phyloP scores from a whole-genome alignment of 2,329 filamentous ascomycete species.

The Neonectria coccinea region DNA sequence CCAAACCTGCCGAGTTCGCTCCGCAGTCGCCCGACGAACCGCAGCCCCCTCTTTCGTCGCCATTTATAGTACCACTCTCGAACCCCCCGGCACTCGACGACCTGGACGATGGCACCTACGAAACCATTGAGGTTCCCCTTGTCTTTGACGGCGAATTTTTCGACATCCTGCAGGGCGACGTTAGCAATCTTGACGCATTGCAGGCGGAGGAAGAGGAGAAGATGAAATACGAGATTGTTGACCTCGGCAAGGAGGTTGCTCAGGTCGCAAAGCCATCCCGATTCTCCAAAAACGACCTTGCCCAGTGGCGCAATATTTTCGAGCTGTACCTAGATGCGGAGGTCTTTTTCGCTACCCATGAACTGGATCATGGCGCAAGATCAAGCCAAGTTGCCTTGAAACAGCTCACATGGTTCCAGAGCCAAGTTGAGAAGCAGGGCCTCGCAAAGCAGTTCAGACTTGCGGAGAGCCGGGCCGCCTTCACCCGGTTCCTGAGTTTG shows the following conservation, averaged over 20 bases:
- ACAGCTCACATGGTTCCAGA: constrained; percentile 78
- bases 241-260: constrained; percentile 73
- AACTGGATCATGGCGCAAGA: constrained; percentile 76
- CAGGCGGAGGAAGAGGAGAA: constrained; percentile 74
- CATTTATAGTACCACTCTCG: neutral
- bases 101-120: constrained; percentile 36
- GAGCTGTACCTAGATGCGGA: constrained; percentile 83
- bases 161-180: constrained; percentile 76
- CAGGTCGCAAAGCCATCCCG: constrained; percentile 72
- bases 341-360: constrained; percentile 84
- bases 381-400: constrained; percentile 73
- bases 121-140: constrained; percentile 77
- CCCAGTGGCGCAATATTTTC: constrained; percentile 84
- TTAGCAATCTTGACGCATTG: constrained; percentile 75
- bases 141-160: constrained; percentile 86
- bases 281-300: constrained; percentile 74
- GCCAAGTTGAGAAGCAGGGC: constrained; percentile 70
- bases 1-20: neutral
- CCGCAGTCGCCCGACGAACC: neutral
- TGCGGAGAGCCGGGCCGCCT: constrained; percentile 71
- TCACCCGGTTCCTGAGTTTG: constrained; percentile 76
- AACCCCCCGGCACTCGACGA: neutral
- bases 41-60: neutral
- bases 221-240: constrained; percentile 72
- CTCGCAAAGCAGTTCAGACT: constrained; percentile 74